A percentile compares a stretch with the other conserved stretches of the same genome.
phyloP scores from a whole-genome alignment of 1,139 yeast genomes.

The Pichia sp. region DNA sequence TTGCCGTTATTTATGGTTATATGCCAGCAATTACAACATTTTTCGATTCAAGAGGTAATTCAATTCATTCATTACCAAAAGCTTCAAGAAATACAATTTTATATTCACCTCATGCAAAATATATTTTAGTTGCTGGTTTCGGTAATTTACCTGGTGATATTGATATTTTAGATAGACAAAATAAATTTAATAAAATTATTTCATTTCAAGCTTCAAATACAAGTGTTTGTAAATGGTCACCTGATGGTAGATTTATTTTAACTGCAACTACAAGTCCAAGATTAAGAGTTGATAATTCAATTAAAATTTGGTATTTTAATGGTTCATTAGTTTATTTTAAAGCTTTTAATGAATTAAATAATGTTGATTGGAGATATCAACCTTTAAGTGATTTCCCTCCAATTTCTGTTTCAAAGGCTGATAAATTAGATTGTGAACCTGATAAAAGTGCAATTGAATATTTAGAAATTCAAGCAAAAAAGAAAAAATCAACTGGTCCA shows the following conservation, averaged over 20 bases:
- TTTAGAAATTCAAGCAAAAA: constrained; percentile 37
- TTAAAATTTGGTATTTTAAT: constrained; percentile 86
- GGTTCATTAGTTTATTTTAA: constrained; percentile 75
- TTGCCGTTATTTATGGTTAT: constrained; percentile 93
- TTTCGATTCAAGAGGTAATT: constrained; percentile 90
- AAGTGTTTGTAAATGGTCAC: constrained; percentile 94
- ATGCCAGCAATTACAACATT: constrained; percentile 97
- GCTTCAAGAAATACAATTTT: constrained; percentile 85
- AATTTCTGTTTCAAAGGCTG: constrained; percentile 19
- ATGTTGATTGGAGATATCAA: constrained; percentile 87
- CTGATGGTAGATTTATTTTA: constrained; percentile 89
- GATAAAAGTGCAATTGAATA: constrained; percentile 62
- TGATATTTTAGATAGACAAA: constrained; percentile 89
- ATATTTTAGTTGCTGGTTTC: constrained; percentile 89
- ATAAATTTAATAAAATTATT: constrained; percentile 71
- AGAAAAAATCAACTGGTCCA: constrained; percentile 37
- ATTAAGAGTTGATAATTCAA: constrained; percentile 92
- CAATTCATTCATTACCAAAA: constrained; percentile 75
- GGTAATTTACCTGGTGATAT: constrained; percentile 97
- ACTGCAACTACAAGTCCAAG: constrained; percentile 98
- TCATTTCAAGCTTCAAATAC: constrained; percentile 91
- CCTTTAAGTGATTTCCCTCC: constrained; percentile 54
- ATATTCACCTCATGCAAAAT: constrained; percentile 92
- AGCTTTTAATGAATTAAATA: constrained; percentile 74
- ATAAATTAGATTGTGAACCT: constrained; percentile 54